A percentile compares a stretch with the other conserved stretches of the same genome.
phyloP scores from a whole-genome alignment of 129 eudicot genomes.

The Artemisia tridentata region DNA sequence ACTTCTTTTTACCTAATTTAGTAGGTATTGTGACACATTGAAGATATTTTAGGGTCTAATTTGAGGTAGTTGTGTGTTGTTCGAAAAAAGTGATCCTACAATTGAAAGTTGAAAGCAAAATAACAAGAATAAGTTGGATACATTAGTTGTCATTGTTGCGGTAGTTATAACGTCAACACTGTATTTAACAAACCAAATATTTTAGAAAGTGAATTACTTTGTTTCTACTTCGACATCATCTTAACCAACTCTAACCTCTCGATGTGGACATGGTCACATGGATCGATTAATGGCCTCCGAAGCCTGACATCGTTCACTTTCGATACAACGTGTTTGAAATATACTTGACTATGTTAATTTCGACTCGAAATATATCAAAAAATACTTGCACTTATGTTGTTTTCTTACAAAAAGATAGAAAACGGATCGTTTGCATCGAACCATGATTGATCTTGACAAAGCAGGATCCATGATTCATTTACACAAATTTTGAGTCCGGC shows the following conservation, averaged over 20 bases:
- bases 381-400: no score
- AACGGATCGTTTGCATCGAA: no score
- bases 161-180: background rate
- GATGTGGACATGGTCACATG: background rate
- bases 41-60: conserved; percentile 5
- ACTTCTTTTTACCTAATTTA: background rate
- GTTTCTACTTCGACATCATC: background rate
- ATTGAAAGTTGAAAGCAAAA: background rate
- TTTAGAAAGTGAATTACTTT: no score
- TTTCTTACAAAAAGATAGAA: no score
- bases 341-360: no score
- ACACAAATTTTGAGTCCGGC: no score
- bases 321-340: background rate
- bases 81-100: background rate
- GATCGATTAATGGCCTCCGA: background rate
- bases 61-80: background rate
- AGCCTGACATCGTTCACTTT: background rate
- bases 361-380: no score
- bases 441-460: no score
- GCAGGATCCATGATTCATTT: no score
- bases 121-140: background rate
- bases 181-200: background rate
- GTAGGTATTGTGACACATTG: conserved; percentile 6
- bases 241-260: background rate
- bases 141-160: background rate